A percentile compares a stretch with the other conserved stretches of the same genome.
phyloP scores from a whole-genome alignment of 2,329 filamentous ascomycete genomes.

The Talaromyces sp. region DNA sequence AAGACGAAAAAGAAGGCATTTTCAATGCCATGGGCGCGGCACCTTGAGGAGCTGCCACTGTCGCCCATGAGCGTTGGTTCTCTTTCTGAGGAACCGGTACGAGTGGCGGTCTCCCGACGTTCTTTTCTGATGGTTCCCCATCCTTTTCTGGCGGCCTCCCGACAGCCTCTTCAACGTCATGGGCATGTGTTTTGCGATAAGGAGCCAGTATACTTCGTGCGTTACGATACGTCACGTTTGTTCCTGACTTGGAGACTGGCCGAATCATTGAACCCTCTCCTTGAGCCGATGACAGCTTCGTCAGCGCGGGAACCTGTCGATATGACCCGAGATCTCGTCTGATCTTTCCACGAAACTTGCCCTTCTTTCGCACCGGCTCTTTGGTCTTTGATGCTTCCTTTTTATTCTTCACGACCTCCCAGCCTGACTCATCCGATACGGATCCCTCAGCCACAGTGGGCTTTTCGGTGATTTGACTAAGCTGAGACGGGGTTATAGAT shows the following conservation, averaged over 20 bases:
- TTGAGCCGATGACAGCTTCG: constrained; percentile 20
- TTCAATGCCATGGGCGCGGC: constrained; percentile 4
- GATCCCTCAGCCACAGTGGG: constrained; percentile 11
- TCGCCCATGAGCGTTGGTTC: constrained; percentile 30
- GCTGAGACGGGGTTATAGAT: constrained; percentile 23
- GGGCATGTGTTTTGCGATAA: constrained; percentile 32
- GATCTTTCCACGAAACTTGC: constrained; percentile 5
- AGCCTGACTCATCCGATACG: constrained; percentile 18
- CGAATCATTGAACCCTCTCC: constrained; percentile 27
- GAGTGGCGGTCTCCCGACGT: constrained; percentile 1
- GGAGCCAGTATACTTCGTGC: constrained; percentile 35
- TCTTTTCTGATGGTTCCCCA: too few relatives aligned
- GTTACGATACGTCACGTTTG: constrained; percentile 23
- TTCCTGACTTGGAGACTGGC: constrained; percentile 15
- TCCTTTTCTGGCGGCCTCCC: too few relatives aligned
- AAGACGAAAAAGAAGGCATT: constrained; percentile 11
- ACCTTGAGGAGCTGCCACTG: constrained; percentile 22
- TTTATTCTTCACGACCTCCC: constrained; percentile 26
- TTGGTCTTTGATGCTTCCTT: constrained; percentile 3
- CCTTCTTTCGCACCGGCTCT: constrained; percentile 12
- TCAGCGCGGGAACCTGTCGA: constrained; percentile 18
- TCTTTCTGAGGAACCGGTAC: constrained; percentile 15
- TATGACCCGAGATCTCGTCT: constrained; percentile 13
- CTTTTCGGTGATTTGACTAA: constrained; percentile 25
- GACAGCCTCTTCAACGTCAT: constrained; percentile 11